phyloP scores from a whole-genome alignment of 2,329 filamentous ascomycete species.

The Aspergillus novofumigatus region DNA sequence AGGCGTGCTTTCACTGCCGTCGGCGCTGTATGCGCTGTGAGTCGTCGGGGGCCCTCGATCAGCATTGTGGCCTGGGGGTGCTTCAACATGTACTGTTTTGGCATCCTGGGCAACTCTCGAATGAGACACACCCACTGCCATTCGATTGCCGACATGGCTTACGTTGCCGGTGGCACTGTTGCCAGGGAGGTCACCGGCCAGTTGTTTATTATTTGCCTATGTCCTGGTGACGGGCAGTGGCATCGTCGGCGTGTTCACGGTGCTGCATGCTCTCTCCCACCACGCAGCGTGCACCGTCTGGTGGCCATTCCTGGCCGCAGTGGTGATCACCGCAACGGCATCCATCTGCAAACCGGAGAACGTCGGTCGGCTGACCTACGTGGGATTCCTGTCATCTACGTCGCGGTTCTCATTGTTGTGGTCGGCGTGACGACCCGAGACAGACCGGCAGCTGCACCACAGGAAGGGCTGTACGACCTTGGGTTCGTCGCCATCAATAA shows the following conservation, averaged over 20 bases:
- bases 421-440: conserved; percentile 55
- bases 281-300: conserved; percentile 58
- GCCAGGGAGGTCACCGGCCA: conserved; percentile 45
- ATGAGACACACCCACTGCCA: conserved; percentile 49
- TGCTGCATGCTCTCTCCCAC: conserved; percentile 55
- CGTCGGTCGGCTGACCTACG: conserved; percentile 59
- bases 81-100: conserved; percentile 47
- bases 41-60: conserved; percentile 46
- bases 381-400: conserved; percentile 55
- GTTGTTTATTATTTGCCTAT: conserved; percentile 55
- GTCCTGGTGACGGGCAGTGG: conserved; percentile 55
- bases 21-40: conserved; percentile 46
- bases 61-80: conserved; percentile 46
- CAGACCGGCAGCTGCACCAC: conserved; percentile 58
- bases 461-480: conserved; percentile 55
- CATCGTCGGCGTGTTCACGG: conserved; percentile 56
- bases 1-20: conserved; percentile 48
- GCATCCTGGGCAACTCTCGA: conserved; percentile 49
- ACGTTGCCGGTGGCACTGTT: conserved; percentile 50
- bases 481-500: conserved; percentile 54
- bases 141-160: conserved; percentile 54
- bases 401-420: conserved; percentile 55
- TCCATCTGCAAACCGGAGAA: conserved; percentile 56
- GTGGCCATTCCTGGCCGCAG: conserved; percentile 51
- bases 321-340: conserved; percentile 43